These are phyloP conservation scores for Elsinoe perseae DNA, from an alignment of 2,329 filamentous ascomycete genomes.

Conservation along the genomic window DNA sequence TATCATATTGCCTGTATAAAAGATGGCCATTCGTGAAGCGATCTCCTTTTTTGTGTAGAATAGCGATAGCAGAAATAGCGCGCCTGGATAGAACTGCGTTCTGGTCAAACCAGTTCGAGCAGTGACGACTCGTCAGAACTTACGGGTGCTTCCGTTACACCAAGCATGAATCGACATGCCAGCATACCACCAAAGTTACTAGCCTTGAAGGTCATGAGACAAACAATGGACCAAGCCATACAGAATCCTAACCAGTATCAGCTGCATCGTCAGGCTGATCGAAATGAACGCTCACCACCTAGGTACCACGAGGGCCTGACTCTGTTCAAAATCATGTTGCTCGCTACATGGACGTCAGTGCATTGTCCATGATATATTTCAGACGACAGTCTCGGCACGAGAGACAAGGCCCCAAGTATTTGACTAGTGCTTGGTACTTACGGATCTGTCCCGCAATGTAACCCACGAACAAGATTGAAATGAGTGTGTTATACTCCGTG, in stretches of 20 bases:
- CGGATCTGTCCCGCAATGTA: slow-evolving; percentile 37
- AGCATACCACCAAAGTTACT: slow-evolving; percentile 11
- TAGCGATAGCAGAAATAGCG: slow-evolving; percentile 29
- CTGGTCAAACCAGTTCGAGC: neutral
- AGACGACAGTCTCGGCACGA: neutral
- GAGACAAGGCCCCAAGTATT: neutral
- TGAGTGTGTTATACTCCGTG: slow-evolving; percentile 51
- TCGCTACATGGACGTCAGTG: neutral
- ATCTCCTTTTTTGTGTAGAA: slow-evolving; percentile 35
- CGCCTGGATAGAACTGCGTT: slow-evolving; percentile 26
- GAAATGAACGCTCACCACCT: slow-evolving; percentile 25
- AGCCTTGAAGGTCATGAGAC: slow-evolving; percentile 11
- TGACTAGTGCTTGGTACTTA: neutral
- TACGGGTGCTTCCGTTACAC: slow-evolving; percentile 23
- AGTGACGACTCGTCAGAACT: slow-evolving; percentile 21
- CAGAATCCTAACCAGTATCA: slow-evolving; percentile 2
- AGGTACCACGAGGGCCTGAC: slow-evolving; percentile 25
- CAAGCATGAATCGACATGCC: slow-evolving; percentile 10
- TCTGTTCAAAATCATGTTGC: slow-evolving; percentile 19
- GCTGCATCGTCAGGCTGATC: neutral
- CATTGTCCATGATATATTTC: neutral
- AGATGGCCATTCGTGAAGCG: slow-evolving; percentile 32
- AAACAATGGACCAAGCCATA: slow-evolving; percentile 13
- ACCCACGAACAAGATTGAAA: slow-evolving; percentile 50
- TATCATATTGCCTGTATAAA: slow-evolving; percentile 35